Percentiles rank a stretch among this genome's conserved stretches.
These are phyloP conservation scores for Pythium vanterpoolii DNA, from an alignment of 352 stramenopile species.

Conservation along the genomic window DNA sequence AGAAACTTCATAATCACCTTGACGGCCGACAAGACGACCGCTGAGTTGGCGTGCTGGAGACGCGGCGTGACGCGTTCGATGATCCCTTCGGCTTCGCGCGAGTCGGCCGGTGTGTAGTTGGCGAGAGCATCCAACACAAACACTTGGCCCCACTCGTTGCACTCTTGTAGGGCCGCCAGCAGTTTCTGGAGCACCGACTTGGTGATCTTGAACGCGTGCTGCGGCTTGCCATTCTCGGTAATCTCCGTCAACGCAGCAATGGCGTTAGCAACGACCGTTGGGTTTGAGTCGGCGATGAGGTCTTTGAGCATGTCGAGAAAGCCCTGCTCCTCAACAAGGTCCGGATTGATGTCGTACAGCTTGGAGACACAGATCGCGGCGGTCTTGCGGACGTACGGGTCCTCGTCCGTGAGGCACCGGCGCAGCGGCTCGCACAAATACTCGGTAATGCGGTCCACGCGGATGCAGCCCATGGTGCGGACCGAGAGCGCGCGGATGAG, in stretches of 20 bases:
- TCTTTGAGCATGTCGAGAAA: slow-evolving; percentile 97
- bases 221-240: slow-evolving; percentile 90
- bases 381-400: slow-evolving; percentile 99
- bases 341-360: slow-evolving; percentile 98
- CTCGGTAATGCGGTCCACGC: slow-evolving; percentile 98
- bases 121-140: slow-evolving; percentile 97
- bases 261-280: slow-evolving; percentile 98
- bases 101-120: slow-evolving; percentile 94
- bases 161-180: slow-evolving; percentile 98
- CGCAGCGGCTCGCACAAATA: slow-evolving; percentile 97
- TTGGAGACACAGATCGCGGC: slow-evolving; percentile 99
- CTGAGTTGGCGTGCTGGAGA: slow-evolving; percentile 98
- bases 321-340: slow-evolving; percentile 95
- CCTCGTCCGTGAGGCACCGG: slow-evolving; percentile 91
- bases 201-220: slow-evolving; percentile 93
- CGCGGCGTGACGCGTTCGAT: slow-evolving; percentile 98
- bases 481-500: slow-evolving; percentile 97
- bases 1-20: slow-evolving; percentile 97
- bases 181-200: slow-evolving; percentile 98
- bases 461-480: slow-evolving; percentile 99
- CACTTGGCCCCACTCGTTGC: slow-evolving; percentile 99
- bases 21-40: slow-evolving; percentile 97
- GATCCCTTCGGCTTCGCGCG: slow-evolving; percentile 96
- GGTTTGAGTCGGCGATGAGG: slow-evolving; percentile 98
- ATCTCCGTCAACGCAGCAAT: slow-evolving; percentile 98